Conservation (phyloP, 2,329 filamentous ascomycete genomes). For the Arthrobotrys entomopaga region DNA sequence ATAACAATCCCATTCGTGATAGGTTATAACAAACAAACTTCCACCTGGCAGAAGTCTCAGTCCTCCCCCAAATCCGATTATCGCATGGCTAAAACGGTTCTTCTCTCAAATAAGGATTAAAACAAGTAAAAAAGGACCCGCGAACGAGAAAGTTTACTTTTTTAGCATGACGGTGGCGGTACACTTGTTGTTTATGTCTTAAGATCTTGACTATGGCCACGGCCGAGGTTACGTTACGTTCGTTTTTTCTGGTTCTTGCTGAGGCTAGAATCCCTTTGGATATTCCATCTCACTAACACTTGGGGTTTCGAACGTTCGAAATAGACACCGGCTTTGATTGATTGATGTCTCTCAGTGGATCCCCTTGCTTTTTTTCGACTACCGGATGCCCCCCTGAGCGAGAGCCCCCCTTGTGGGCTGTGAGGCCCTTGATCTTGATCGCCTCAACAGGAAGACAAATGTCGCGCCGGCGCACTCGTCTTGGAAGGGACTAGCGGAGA, state of each 20-base stretch:
- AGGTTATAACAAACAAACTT: not conserved
- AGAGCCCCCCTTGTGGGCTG: conserved; percentile 35
- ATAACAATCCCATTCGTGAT: not conserved
- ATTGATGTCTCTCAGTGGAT: conserved; percentile 16
- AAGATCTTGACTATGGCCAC: not conserved
- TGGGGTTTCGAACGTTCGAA: conserved; percentile 3
- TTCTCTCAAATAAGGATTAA: not conserved
- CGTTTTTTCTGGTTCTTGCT: conserved; percentile 7
- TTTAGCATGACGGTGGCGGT: not conserved
- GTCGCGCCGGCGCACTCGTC: conserved; percentile 34
- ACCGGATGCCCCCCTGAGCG: conserved; percentile 36
- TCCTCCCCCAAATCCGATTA: not conserved
- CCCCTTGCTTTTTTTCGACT: conserved; percentile 24
- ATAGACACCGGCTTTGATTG: not conserved
- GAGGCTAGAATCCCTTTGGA: conserved; percentile 1
- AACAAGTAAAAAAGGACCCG: not conserved
- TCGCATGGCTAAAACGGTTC: not conserved
- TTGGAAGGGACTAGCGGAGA: conserved; percentile 31
- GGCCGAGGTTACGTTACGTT: conserved; percentile 4
- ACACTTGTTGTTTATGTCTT: conserved; percentile 7
- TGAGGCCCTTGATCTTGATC: conserved; percentile 40
- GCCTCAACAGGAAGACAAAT: conserved; percentile 19
- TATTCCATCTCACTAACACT: conserved; percentile 2
- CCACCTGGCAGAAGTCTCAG: not conserved
- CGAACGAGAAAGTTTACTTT: conserved; percentile 11